phyloP scores from a whole-genome alignment of 1,139 yeast species.

The Candida glucosophila region DNA sequence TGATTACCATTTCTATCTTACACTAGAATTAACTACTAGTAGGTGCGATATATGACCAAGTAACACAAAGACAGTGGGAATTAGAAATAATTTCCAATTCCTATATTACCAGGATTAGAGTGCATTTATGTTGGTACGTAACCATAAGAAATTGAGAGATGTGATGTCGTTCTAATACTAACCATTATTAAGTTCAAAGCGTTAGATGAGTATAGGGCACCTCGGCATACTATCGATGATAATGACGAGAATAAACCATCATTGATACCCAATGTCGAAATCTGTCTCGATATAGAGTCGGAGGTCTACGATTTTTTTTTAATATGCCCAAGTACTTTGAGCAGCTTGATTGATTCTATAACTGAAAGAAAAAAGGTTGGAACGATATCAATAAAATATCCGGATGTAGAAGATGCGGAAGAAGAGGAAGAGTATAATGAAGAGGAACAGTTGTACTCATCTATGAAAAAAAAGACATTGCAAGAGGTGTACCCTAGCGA shows the following conservation, averaged over 20 bases:
- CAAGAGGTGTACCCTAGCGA: slow-evolving; percentile 14
- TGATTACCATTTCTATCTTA: no score
- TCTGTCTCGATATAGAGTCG: slow-evolving; percentile 5
- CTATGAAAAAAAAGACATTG: slow-evolving; percentile 16
- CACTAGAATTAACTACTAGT: no score
- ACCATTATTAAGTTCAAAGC: slow-evolving; percentile 63
- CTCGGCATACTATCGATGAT: slow-evolving; percentile 48
- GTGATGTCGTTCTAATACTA: no score
- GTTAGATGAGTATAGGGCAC: slow-evolving; percentile 41
- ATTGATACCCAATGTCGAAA: slow-evolving; percentile 11
- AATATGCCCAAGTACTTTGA: slow-evolving; percentile 21
- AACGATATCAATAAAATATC: slow-evolving; percentile 14
- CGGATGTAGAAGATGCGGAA: slow-evolving; percentile 9
- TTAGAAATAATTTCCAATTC: no score
- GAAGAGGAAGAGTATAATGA: slow-evolving; percentile 38
- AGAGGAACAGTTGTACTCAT: slow-evolving; percentile 45
- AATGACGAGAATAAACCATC: slow-evolving; percentile 15
- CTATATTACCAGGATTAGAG: no score
- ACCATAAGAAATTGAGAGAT: no score
- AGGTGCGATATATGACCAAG: no score
- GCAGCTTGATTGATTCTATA: slow-evolving; percentile 16
- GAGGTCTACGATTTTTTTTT: slow-evolving; percentile 10
- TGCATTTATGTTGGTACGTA: no score
- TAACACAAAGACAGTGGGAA: no score
- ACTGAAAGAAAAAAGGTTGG: slow-evolving; percentile 13